Evolutionary conservation across 768 basidiomycete genomes (phyloP).

Genomic region (Psilocybe subaeruginosa): DNA sequence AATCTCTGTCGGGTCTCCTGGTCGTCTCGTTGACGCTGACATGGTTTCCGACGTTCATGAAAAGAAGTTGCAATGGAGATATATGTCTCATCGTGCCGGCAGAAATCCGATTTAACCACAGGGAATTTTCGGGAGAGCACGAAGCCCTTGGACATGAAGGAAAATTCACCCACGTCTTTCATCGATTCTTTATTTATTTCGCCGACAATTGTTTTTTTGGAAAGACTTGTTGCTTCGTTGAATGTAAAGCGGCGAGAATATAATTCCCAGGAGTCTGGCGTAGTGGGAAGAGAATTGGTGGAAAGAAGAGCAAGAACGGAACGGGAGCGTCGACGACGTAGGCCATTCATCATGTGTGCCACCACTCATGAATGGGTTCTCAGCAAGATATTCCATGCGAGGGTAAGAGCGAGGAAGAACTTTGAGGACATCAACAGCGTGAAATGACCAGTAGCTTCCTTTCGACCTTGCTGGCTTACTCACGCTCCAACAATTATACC

Average conservation of each 20-base stretch:
- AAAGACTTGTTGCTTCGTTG: not conserved
- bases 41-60: constrained; percentile 3
- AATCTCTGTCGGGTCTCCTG: not conserved
- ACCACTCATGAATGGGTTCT: not conserved
- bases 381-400: constrained; percentile 9
- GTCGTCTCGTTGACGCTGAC: not conserved
- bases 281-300: constrained; percentile 2
- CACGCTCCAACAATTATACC: not conserved
- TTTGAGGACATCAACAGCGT: not conserved
- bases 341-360: constrained; percentile 4
- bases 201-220: constrained; percentile 2
- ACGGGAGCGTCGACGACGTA: constrained; percentile 7
- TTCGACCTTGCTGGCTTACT: not conserved
- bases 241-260: constrained; percentile 5
- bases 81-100: not conserved
- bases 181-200: constrained; percentile 5
- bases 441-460: not conserved
- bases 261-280: constrained; percentile 15
- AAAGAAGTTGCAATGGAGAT: constrained; percentile 4
- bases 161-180: constrained; percentile 11
- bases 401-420: not conserved
- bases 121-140: not conserved
- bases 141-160: not conserved
- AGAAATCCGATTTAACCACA: constrained; percentile 4
- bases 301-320: constrained; percentile 1